Percentiles rank a stretch among this genome's conserved stretches.
phyloP scores from a whole-genome alignment of 2,329 filamentous ascomycete species.

The Botrytis aclada region DNA sequence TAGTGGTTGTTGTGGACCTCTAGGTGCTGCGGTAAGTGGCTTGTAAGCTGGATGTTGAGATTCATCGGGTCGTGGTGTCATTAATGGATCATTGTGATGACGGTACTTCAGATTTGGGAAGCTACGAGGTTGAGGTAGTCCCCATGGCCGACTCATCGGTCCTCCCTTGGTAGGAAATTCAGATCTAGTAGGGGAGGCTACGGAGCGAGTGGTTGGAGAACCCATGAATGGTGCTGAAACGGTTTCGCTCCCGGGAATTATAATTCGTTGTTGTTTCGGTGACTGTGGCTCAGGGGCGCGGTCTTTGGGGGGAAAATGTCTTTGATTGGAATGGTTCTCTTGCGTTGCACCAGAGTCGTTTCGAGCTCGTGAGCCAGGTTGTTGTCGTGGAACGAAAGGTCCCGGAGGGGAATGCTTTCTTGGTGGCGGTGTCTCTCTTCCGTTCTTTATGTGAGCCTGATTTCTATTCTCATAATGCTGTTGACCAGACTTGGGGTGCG shows the following conservation, averaged over 20 bases:
- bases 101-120: slow-evolving; percentile 30
- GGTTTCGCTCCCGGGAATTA: slow-evolving; percentile 24
- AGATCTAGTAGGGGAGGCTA: slow-evolving; percentile 23
- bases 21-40: neutral
- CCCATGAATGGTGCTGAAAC: slow-evolving; percentile 30
- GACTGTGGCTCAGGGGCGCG: slow-evolving; percentile 25
- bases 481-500: slow-evolving; percentile 69
- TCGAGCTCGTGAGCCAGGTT: slow-evolving; percentile 42
- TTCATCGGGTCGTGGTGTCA: slow-evolving; percentile 33
- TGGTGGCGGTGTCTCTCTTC: slow-evolving; percentile 58
- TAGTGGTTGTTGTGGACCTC: slow-evolving; percentile 9
- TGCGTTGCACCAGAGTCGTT: slow-evolving; percentile 46
- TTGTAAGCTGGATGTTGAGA: slow-evolving; percentile 35
- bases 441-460: slow-evolving; percentile 76
- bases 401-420: slow-evolving; percentile 32
- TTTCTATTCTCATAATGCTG: slow-evolving; percentile 82
- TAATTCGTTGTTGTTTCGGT: slow-evolving; percentile 19
- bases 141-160: slow-evolving; percentile 16
- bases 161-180: slow-evolving; percentile 16
- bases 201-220: slow-evolving; percentile 28
- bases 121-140: slow-evolving; percentile 23
- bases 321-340: slow-evolving; percentile 48
- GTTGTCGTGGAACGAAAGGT: slow-evolving; percentile 31
- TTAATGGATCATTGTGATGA: slow-evolving; percentile 29
- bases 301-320: slow-evolving; percentile 38